phyloP scores from a whole-genome alignment of 2,329 filamentous ascomycete genomes.

The Hypoxylon sp. region DNA sequence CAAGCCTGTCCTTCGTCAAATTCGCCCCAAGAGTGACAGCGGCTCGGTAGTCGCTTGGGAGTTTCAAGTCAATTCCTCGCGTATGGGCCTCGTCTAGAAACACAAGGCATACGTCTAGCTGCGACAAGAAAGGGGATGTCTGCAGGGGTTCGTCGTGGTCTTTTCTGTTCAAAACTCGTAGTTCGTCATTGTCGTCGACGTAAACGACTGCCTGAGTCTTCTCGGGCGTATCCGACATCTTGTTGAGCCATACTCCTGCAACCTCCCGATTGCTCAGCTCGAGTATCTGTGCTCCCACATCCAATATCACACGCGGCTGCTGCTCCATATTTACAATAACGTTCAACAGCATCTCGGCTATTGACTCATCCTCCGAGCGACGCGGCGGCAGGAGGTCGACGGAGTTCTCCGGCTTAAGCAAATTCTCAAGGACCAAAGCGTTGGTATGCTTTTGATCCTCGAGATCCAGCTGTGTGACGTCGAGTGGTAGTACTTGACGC shows the following conservation, averaged over 20 bases:
- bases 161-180: constrained; percentile 63
- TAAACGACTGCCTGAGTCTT: constrained; percentile 64
- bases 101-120: constrained; percentile 70
- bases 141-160: constrained; percentile 62
- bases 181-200: constrained; percentile 66
- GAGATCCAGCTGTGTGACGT: constrained; percentile 67
- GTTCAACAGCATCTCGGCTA: constrained; percentile 59
- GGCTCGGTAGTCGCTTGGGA: constrained; percentile 70
- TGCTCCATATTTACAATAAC: constrained; percentile 56
- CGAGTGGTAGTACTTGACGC: constrained; percentile 66
- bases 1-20: constrained; percentile 75
- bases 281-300: constrained; percentile 77
- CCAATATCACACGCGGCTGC: constrained; percentile 70
- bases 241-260: constrained; percentile 64
- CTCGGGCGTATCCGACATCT: constrained; percentile 16
- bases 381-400: constrained; percentile 47
- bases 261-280: constrained; percentile 70
- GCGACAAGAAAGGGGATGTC: constrained; percentile 67
- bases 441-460: constrained; percentile 71
- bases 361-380: constrained; percentile 32
- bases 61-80: constrained; percentile 73
- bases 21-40: constrained; percentile 74
- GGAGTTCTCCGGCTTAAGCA: constrained; percentile 66
- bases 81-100: constrained; percentile 80
- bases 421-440: constrained; percentile 70